Conservation (phyloP, 805 yeast genomes). For the Candida boidinii region DNA sequence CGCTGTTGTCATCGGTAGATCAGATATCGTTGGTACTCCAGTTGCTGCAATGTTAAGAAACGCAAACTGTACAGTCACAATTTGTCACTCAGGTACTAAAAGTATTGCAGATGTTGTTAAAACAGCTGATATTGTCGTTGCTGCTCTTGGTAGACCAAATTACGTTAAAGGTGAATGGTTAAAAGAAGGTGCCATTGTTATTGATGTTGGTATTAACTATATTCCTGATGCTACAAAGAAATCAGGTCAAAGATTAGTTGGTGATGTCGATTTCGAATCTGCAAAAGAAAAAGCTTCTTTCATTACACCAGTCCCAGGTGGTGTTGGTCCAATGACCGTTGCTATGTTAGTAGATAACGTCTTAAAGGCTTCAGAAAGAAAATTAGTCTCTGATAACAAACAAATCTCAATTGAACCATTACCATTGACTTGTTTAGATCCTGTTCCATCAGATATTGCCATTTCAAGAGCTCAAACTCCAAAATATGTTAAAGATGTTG, state of each 20-base stretch:
- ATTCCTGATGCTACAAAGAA: conserved; percentile 58
- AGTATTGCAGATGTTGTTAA: conserved; percentile 38
- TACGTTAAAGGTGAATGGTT: conserved; percentile 73
- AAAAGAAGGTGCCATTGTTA: conserved; percentile 56
- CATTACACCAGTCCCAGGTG: conserved; percentile 88
- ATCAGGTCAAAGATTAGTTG: conserved; percentile 64
- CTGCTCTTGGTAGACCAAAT: conserved; percentile 66
- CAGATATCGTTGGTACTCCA: conserved; percentile 82
- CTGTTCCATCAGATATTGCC: conserved; percentile 77
- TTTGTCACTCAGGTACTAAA: conserved; percentile 60
- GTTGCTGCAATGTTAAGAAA: conserved; percentile 62
- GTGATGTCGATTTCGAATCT: conserved; percentile 63
- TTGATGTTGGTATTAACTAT: conserved; percentile 80
- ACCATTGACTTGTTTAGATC: conserved; percentile 44
- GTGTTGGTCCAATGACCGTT: conserved; percentile 90
- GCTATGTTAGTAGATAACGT: conserved; percentile 75
- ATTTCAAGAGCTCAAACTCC: conserved; percentile 73
- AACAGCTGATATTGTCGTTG: conserved; percentile 68
- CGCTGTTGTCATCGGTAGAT: conserved; percentile 81
- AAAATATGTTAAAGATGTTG: conserved; percentile 59
- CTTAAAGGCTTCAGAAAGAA: conserved; percentile 53
- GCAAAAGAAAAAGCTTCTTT: conserved; percentile 48
- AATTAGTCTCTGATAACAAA: conserved; percentile 11
- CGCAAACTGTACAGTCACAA: conserved; percentile 69
- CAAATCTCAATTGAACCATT: conserved; percentile 43